A percentile compares a stretch with the other conserved stretches of the same genome.
phyloP scores from a whole-genome alignment of 1,139 yeast species.

The Candida neerlandica region DNA sequence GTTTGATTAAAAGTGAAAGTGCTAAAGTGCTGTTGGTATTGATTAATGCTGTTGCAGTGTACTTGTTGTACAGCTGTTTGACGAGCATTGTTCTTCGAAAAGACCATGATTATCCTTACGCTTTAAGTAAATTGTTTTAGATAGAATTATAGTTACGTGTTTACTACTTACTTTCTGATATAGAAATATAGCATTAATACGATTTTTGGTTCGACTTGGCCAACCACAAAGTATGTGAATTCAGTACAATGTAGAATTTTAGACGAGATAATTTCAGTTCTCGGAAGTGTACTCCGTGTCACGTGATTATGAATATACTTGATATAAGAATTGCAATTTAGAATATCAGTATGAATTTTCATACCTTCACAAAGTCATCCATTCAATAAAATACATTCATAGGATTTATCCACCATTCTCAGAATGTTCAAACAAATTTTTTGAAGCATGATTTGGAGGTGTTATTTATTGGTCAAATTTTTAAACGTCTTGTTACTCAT shows the following conservation, averaged over 20 bases:
- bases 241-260: background rate
- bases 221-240: no score
- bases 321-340: background rate
- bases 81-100: conserved; percentile 45
- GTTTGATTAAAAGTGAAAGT: conserved; percentile 23
- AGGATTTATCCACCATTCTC: background rate
- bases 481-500: background rate
- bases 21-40: conserved; percentile 23
- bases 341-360: background rate
- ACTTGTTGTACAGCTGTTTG: conserved; percentile 37
- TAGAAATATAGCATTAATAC: background rate
- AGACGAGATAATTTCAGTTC: no score
- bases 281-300: background rate
- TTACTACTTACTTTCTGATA: background rate
- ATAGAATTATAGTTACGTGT: background rate
- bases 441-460: background rate
- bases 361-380: background rate
- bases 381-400: background rate
- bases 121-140: conserved; percentile 35
- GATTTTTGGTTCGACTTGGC: background rate
- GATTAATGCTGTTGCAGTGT: conserved; percentile 23
- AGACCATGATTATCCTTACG: conserved; percentile 45
- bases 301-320: no score
- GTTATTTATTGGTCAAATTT: background rate
- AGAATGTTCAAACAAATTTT: background rate